Base-by-base conservation (phyloP, 305 asterid genomes). In the Ajuga reptans region DNA sequence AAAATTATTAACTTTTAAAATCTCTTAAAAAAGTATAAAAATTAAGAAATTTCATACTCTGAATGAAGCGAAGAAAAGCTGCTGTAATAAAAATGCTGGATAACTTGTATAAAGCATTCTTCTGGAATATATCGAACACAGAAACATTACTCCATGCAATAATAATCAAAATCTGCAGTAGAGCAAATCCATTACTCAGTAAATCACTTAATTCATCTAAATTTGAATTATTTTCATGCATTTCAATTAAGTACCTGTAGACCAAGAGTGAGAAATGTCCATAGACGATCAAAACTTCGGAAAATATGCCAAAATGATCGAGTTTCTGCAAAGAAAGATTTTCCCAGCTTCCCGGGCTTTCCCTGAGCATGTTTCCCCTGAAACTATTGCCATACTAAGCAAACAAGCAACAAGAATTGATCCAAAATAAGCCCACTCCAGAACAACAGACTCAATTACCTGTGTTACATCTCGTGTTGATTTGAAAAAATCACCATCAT, bases 81-180 rank as follows among this genome's bases (percentile, higher is more conserved):
- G 99, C 96, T 1, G 99, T 94, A 77, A 94, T 87, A 78, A 94
- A 94, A 80, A 94, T 85, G 81, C 98, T 91, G 59, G 99, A 89
- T 75, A 91, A 61, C 57, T 59, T 72, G 68, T 85, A 84, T 63
- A 94, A 66, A 61, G 82, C 69, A 59, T 82, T 77, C 87, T 74
- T 86, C 81, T 66, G 81, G 80, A 94, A 88, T 77, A 89, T 77
- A 64, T 91, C 79, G 37, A 72, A 80, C 59, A 89, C 52, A 17
- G 96, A 81, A 68, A 86, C 83, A 57, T 80, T 80, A 74, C 84
- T 88, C 97, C 98, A 94, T 66, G 95, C 97, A 70, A 94, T 77
- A 72, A 89, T 78, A 45, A 88, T 51, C 91, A 94, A 62, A 75
- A 86, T 79, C 99, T 94, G 92, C 84, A 85, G 73, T 42, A 71